Base-by-base conservation (phyloP, 1,139 yeast species). In the Suhomyces choctaworum region DNA sequence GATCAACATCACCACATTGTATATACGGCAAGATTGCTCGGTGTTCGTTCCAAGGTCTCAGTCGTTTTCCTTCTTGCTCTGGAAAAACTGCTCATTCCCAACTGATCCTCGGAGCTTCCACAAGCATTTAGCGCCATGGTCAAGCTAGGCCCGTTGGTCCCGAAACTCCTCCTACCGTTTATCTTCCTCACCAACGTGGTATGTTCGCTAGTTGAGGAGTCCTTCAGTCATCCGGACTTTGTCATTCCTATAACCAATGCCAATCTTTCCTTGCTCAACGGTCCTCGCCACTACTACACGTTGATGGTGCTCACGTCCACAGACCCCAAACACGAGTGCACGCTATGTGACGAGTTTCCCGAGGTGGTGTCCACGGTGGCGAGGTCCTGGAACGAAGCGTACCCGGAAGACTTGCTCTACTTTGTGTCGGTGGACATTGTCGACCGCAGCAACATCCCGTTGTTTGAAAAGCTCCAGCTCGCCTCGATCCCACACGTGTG, bases 401-500 rank as follows among this genome's bases (percentile, higher is more conserved):
- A 75, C 44, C 63, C 68, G 2, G 43, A 62, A 22, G 53, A 64
- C 37, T 54, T 60, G 23, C 60, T 78, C 6, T 66, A 67, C 44
- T 77, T 82, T 48, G 62, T 69, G 19, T 62, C 63, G 29, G 68
- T 77, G 10, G 90, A 83, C 44, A 70, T 78, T 16, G 53, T 57
- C 3, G 66, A 70, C 25, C 62, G 66, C 22, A 47, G 62, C 7
- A 62, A 70, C 31, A 46, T 64, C 9, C 50, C 42, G 4, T 38
- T 68, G 9, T 73, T 77, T 41, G 54, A 60, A 17, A 56, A 58
- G 15, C 48, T 80, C 33, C 56, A 62, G 4, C 51, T 82, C 36
- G 56, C 56, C 4, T 60, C 76, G 3, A 75, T 82, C 3, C 92
- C 94, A 1, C 80, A 78, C 42, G 46, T 81, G 8, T 78, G 88